A percentile compares a stretch with the other conserved stretches of the same genome.
These are phyloP conservation scores for Chaetomiaceae sp. DNA, from an alignment of 2,329 filamentous ascomycete species.

Conservation along the genomic window DNA sequence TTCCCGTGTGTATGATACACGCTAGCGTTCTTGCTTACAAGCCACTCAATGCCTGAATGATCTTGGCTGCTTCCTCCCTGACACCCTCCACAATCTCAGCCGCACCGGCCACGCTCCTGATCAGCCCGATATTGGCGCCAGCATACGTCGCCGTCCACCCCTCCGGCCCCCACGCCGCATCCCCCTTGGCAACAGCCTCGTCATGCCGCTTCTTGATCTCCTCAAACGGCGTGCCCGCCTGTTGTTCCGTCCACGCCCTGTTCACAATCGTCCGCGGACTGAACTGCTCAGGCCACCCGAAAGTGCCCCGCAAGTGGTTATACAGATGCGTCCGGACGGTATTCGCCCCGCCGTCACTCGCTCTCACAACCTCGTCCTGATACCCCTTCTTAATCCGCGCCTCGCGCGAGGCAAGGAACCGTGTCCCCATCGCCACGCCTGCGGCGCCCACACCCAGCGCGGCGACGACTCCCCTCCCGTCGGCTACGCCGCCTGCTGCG, in stretches of 20 bases:
- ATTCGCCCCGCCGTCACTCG: constrained; percentile 35
- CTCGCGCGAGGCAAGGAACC: constrained; percentile 51
- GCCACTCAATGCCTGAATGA: constrained; percentile 15
- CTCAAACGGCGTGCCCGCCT: constrained; percentile 38
- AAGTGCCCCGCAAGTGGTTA: constrained; percentile 41
- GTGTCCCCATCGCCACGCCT: constrained; percentile 59
- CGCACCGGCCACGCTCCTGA: constrained; percentile 38
- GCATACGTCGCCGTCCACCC: constrained; percentile 49
- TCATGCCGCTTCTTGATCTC: constrained; percentile 42
- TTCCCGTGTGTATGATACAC: constrained; percentile 1
- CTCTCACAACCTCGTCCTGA: constrained; percentile 39
- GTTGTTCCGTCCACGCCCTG: constrained; percentile 35
- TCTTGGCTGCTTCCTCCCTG: constrained; percentile 28
- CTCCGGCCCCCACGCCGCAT: constrained; percentile 44
- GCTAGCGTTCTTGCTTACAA: not conserved
- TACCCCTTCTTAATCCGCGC: constrained; percentile 39
- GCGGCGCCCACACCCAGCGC: constrained; percentile 47
- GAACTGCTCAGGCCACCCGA: constrained; percentile 40
- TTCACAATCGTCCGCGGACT: constrained; percentile 40
- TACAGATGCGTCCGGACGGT: constrained; percentile 42
- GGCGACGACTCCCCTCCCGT: constrained; percentile 48
- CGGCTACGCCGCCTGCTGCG: constrained; percentile 50
- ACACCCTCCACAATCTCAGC: constrained; percentile 35
- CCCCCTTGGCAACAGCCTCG: constrained; percentile 36
- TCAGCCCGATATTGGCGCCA: constrained; percentile 42